Percentiles rank a stretch among this genome's conserved stretches.
Conservation (phyloP, 164 flowering plant species). For the Aristolochia californica region DNA sequence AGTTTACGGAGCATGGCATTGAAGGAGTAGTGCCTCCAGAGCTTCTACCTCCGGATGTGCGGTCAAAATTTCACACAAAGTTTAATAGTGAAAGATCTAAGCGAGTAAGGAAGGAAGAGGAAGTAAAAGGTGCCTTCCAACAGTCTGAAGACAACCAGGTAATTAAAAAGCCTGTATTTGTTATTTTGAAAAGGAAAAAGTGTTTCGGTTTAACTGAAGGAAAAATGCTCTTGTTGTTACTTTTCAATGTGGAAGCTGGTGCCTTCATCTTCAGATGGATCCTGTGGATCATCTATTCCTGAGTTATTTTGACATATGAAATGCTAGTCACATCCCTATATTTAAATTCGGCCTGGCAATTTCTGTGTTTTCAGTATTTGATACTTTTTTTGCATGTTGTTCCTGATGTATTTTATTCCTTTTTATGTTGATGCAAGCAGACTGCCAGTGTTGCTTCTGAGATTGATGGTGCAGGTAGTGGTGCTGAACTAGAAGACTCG, state of each 20-base stretch:
- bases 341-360: too few species aligned
- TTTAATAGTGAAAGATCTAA: slow-evolving; percentile 59
- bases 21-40: slow-evolving; percentile 95
- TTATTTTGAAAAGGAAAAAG: too few species aligned
- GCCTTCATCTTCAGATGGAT: too few species aligned
- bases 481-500: slow-evolving; percentile 45
- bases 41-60: slow-evolving; percentile 70
- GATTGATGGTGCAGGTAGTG: slow-evolving; percentile 47
- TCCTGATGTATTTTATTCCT: slow-evolving; percentile 3
- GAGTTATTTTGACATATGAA: too few species aligned
- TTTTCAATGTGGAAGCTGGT: too few species aligned
- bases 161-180: neutral
- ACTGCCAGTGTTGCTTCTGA: slow-evolving; percentile 48
- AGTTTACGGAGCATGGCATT: slow-evolving; percentile 86
- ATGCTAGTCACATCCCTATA: too few species aligned
- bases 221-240: too few species aligned
- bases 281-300: too few species aligned
- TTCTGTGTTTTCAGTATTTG: neutral
- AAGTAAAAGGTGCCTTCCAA: slow-evolving; percentile 41
- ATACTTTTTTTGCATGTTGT: neutral
- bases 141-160: slow-evolving; percentile 81
- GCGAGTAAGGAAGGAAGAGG: slow-evolving; percentile 80
- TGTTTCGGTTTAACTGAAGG: too few species aligned
- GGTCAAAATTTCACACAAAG: slow-evolving; percentile 71
- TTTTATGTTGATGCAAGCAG: slow-evolving; percentile 22